Evolutionary conservation across 257 asterid genomes (phyloP).

Genomic region (Ligustrum vulgare): DNA sequence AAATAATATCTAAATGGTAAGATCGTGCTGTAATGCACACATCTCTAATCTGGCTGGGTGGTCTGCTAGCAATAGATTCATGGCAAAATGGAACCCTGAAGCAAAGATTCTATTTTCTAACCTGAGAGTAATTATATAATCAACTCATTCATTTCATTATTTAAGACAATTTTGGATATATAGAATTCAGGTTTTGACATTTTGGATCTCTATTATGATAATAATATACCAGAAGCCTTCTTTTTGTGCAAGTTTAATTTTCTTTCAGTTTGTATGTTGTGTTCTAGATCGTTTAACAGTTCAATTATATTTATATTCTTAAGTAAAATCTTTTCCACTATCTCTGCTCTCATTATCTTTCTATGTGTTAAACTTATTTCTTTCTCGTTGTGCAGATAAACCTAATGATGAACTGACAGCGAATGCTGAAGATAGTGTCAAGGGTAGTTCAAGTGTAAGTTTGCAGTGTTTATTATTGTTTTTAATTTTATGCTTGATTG

Average conservation of each 20-base stretch:
- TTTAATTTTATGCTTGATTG: background rate
- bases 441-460: conserved; percentile 35
- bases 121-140: background rate
- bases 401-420: conserved; percentile 19
- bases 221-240: background rate
- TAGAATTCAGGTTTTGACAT: background rate
- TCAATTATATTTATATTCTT: background rate
- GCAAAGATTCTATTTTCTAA: background rate
- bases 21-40: background rate
- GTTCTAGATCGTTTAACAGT: background rate
- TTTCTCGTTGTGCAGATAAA: conserved; percentile 22
- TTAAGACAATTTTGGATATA: background rate
- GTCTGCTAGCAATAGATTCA: background rate
- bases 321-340: background rate
- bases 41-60: background rate
- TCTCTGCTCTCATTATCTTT: background rate
- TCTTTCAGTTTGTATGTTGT: too few relatives aligned
- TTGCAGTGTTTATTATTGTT: conserved; percentile 2
- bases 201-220: background rate
- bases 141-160: background rate
- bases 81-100: background rate
- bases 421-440: conserved; percentile 22
- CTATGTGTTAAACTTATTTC: background rate
- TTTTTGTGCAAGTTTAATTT: too few relatives aligned
- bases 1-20: background rate